Evolutionary conservation across 345 rosid genomes (phyloP).

Genomic region (Triadica sebifera): DNA sequence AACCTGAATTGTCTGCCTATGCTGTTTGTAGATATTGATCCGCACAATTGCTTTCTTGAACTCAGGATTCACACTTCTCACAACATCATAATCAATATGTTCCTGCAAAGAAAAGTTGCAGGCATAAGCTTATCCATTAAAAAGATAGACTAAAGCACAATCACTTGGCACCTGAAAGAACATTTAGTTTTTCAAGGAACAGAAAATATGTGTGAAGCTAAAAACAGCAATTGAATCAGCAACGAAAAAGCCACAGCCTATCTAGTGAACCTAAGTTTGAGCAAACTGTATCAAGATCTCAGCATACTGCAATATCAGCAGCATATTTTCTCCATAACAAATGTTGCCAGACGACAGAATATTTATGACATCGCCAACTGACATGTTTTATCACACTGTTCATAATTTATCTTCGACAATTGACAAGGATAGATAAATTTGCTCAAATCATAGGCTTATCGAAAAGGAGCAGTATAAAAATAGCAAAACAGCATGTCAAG

Average conservation of each 20-base stretch:
- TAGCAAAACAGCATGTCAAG: background rate
- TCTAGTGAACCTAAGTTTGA: background rate
- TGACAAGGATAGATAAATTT: background rate
- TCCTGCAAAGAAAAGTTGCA: constrained; percentile 47
- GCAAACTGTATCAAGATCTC: background rate
- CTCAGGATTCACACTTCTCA: constrained; percentile 72
- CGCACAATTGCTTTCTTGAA: constrained; percentile 65
- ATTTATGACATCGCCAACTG: background rate
- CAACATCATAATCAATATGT: constrained; percentile 84
- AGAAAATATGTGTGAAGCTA: background rate
- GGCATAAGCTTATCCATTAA: background rate
- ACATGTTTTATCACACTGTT: background rate
- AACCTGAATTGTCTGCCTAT: constrained; percentile 96
- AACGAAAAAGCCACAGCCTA: background rate
- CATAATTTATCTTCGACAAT: background rate
- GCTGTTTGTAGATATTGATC: constrained; percentile 83
- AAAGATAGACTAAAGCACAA: background rate
- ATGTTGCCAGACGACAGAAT: background rate
- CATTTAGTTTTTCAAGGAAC: background rate
- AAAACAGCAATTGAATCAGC: background rate
- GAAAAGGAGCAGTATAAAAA: background rate
- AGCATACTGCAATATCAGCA: background rate
- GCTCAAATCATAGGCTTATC: background rate
- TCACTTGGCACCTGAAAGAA: background rate
- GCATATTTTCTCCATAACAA: background rate